Percentiles rank a stretch among this genome's conserved stretches.
Evolutionary conservation across 2,329 filamentous ascomycete genomes (phyloP).

Genomic region (Colletotrichum salicis): DNA sequence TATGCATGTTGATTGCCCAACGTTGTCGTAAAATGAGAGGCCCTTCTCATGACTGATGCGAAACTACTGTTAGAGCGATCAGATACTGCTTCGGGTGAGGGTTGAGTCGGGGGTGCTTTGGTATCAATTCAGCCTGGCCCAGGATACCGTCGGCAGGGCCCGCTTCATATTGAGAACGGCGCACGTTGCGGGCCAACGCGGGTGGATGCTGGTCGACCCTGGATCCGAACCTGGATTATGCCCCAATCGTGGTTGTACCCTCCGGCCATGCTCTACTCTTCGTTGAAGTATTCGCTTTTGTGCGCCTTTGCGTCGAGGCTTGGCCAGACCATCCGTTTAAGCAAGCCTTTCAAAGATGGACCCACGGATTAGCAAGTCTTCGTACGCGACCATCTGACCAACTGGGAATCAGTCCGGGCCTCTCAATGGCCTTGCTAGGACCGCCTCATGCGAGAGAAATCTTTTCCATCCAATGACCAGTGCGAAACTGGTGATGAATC

Average conservation of each 20-base stretch:
- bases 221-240: conserved; percentile 14
- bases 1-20: conserved; percentile 2
- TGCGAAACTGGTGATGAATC: conserved; percentile 42
- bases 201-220: conserved; percentile 30
- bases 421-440: conserved; percentile 52
- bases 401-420: conserved; percentile 55
- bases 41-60: conserved; percentile 15
- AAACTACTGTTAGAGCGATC: conserved; percentile 32
- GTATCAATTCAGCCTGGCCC: conserved; percentile 9
- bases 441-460: conserved; percentile 42
- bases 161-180: conserved; percentile 35
- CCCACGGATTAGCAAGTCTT: conserved; percentile 36
- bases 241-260: conserved; percentile 24
- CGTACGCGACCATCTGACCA: conserved; percentile 48
- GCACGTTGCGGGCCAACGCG: conserved; percentile 33
- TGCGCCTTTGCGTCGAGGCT: background rate
- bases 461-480: conserved; percentile 54
- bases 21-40: conserved; percentile 1
- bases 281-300: conserved; percentile 5
- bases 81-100: conserved; percentile 16
- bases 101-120: conserved; percentile 11
- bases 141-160: conserved; percentile 31
- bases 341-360: background rate
- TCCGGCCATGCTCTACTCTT: background rate
- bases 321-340: conserved; percentile 8